phyloP scores from a whole-genome alignment of 805 yeast genomes.

The Nakazawaea sp. region DNA sequence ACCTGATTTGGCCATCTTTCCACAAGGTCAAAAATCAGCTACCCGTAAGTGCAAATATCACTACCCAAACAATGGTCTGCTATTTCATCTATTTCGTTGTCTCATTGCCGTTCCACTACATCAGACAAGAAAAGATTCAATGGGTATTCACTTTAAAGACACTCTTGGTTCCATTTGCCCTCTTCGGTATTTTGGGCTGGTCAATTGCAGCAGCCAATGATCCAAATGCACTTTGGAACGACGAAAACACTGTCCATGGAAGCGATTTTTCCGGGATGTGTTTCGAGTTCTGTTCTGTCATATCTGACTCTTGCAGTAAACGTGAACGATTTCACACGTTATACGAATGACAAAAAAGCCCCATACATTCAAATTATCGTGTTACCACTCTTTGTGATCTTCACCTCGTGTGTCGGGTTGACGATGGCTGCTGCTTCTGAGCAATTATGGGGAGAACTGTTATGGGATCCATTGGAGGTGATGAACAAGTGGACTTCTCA shows the following conservation, averaged over 20 bases:
- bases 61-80: conserved; percentile 22
- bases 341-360: conserved; percentile 23
- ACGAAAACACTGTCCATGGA: conserved; percentile 15
- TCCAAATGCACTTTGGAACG: conserved; percentile 17
- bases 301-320: conserved; percentile 30
- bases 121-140: conserved; percentile 25
- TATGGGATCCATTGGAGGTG: conserved; percentile 16
- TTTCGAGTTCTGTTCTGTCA: conserved; percentile 26
- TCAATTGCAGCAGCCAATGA: conserved; percentile 23
- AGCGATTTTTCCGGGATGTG: conserved; percentile 17
- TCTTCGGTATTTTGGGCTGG: conserved; percentile 23
- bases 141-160: conserved; percentile 26
- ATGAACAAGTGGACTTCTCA: conserved; percentile 12
- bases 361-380: conserved; percentile 24
- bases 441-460: conserved; percentile 12
- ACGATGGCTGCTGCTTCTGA: conserved; percentile 15
- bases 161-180: conserved; percentile 18
- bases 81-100: conserved; percentile 24
- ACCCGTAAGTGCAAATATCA: conserved; percentile 20
- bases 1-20: conserved; percentile 21
- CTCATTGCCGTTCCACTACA: conserved; percentile 25
- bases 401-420: conserved; percentile 13
- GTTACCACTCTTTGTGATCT: conserved; percentile 12
- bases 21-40: conserved; percentile 16
- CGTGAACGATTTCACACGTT: conserved; percentile 31